Percentiles rank a stretch among this genome's conserved stretches.
These are phyloP conservation scores for Rubia tinctorum DNA, from an alignment of 305 asterid species.

Conservation along the genomic window DNA sequence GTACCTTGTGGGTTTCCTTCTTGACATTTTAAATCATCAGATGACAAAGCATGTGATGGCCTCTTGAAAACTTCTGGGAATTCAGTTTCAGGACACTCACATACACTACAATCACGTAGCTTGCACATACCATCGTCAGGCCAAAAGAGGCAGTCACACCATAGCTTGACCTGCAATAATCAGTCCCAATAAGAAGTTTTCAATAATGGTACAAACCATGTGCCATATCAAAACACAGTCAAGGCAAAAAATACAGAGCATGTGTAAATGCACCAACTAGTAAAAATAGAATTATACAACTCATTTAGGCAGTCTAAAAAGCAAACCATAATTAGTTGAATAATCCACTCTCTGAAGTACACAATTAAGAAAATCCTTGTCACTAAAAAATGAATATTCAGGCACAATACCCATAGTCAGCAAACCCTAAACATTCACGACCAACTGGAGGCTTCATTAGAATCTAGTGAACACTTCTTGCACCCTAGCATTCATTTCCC, in stretches of 20 bases:
- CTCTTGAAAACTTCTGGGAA: conserved; percentile 80
- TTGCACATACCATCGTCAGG: conserved; percentile 99
- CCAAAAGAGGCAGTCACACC: conserved; percentile 99
- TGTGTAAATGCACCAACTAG: conserved; percentile 27
- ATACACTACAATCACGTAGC: conserved; percentile 92
- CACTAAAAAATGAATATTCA: background rate
- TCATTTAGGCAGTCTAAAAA: background rate
- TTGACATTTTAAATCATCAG: conserved; percentile 87
- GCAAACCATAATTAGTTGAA: background rate
- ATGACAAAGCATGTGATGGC: conserved; percentile 45
- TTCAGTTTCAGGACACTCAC: conserved; percentile 90
- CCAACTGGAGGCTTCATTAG: background rate
- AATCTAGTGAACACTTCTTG: background rate
- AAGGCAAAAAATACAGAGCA: background rate
- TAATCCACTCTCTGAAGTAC: too few relatives aligned
- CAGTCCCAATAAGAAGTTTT: background rate
- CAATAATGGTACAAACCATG: background rate
- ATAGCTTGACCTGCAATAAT: conserved; percentile 59
- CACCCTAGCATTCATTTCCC: background rate
- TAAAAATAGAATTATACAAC: conserved; percentile 3
- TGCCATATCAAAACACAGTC: background rate
- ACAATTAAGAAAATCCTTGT: too few relatives aligned
- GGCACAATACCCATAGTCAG: background rate
- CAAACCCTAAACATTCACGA: background rate
- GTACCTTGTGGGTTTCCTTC: conserved; percentile 89